Percentiles rank a stretch among this genome's conserved stretches.
Evolutionary conservation across 2,329 filamentous ascomycete genomes (phyloP).

Genomic region (Pyrenophora graminea): DNA sequence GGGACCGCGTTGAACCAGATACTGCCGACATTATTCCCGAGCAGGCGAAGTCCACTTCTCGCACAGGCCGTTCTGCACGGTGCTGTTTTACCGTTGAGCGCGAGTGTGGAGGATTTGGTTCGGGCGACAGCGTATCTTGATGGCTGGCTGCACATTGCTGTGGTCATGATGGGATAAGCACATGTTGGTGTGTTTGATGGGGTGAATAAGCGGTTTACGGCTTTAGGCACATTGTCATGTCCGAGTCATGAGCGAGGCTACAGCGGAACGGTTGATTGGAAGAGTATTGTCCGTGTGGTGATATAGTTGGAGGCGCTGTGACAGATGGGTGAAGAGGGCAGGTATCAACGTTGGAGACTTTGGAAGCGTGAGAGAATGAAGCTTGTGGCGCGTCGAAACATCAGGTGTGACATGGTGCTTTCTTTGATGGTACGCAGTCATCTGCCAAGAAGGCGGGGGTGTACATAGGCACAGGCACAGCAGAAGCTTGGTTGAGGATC

Average conservation of each 20-base stretch:
- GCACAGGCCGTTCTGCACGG: constrained; percentile 87
- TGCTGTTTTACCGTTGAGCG: constrained; percentile 76
- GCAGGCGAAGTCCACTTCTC: constrained; percentile 78
- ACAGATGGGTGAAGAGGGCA: no score
- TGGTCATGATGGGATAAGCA: constrained; percentile 64
- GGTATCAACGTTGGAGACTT: neutral
- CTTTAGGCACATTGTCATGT: neutral
- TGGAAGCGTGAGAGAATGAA: neutral
- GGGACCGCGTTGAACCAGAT: constrained; percentile 76
- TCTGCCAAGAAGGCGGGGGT: constrained; percentile 14
- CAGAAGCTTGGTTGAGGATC: constrained; percentile 26
- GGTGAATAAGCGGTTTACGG: constrained; percentile 35
- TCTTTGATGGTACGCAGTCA: neutral
- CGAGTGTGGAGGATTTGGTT: constrained; percentile 81
- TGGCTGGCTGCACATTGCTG: constrained; percentile 84
- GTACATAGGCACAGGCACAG: constrained; percentile 12
- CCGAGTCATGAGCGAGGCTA: constrained; percentile 14
- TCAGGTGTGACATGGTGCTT: neutral
- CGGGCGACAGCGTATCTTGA: constrained; percentile 84
- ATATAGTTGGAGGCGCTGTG: no score
- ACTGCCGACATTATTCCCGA: constrained; percentile 84
- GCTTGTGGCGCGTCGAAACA: neutral
- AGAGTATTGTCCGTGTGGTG: constrained; percentile 5
- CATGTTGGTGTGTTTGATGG: constrained; percentile 74
- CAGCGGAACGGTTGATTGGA: constrained; percentile 1